Conservation (phyloP, 176 grass and related monocot genomes). For the Rhynchospora breviuscula region DNA sequence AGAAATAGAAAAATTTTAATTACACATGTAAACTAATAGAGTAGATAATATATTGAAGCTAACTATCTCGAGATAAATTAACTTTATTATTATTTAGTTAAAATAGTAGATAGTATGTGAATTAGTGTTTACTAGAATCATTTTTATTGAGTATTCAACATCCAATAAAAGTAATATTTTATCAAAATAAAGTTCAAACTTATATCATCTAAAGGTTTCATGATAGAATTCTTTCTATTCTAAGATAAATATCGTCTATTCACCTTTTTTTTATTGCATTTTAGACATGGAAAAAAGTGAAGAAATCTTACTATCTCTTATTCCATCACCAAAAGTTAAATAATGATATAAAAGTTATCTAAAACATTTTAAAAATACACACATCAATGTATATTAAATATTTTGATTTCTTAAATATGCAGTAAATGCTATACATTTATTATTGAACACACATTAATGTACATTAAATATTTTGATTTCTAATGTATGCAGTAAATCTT, state of each 20-base stretch:
- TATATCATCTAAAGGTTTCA: too few species aligned
- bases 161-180: too few species aligned
- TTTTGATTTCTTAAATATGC: background rate
- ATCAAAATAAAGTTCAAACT: too few species aligned
- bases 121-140: too few species aligned
- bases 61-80: too few species aligned
- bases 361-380: background rate
- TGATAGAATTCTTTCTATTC: too few species aligned
- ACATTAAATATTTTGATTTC: background rate
- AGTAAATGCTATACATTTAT: background rate
- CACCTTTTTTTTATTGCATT: background rate
- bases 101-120: too few species aligned
- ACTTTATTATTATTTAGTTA: too few species aligned
- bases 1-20: too few species aligned
- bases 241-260: background rate
- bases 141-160: too few species aligned
- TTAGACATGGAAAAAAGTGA: background rate
- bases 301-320: background rate
- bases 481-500: background rate
- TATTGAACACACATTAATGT: background rate
- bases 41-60: too few species aligned
- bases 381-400: background rate
- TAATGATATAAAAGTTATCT: background rate
- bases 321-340: background rate
- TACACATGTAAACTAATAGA: too few species aligned